Evolutionary conservation across 768 basidiomycete genomes (phyloP), one percentile per base, ranked within the genome.

Genomic region (Collybiopsis confluens): DNA sequence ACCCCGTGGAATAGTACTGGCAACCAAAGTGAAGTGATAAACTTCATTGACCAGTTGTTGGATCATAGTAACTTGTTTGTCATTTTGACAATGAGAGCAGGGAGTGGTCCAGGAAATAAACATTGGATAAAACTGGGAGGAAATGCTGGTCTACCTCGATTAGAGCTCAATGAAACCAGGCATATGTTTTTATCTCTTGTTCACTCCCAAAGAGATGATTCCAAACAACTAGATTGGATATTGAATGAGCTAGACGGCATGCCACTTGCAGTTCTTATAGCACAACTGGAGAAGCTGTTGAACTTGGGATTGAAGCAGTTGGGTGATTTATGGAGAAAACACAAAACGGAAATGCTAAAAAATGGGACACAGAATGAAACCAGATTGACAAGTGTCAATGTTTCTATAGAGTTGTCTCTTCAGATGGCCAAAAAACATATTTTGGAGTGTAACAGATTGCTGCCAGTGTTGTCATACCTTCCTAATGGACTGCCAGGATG

Each of bases 11-110:
- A 52, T 38, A 21, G n/a, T n/a, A 27, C 13, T 43, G 37, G 24
- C 15, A 5, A 13, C 16, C n/a, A 30, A 8, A 20, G 4, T 27
- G 28, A 4, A 7, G 40, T 51, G 35, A 13, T 41, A 26, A 33
- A 20, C 40, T 21, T 55, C 2, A 18, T 55, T 4, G 30, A 42
- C 11, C 33, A 26, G 3, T 28, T 55, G n/a, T 18, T 18, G n/a
- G 26, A 24, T 10, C 28, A 4, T 24, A 21, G 8, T n/a, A 3
- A 54, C 16, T 35, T 21, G 23, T 21, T 15, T 21, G 15, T 55
- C 10, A 30, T 55, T 41, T 13, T 55, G 13, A 55, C 54, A 3
- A 51, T 55, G 50, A 36, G 54, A 27, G 54, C 50, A 15, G 38
- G 52, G 26, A 13, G 11, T 24, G 16, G 35, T 20, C 54, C 54